These are phyloP conservation scores for Penicillium sp. DNA, from an alignment of 2,329 filamentous ascomycete species.

Conservation along the genomic window DNA sequence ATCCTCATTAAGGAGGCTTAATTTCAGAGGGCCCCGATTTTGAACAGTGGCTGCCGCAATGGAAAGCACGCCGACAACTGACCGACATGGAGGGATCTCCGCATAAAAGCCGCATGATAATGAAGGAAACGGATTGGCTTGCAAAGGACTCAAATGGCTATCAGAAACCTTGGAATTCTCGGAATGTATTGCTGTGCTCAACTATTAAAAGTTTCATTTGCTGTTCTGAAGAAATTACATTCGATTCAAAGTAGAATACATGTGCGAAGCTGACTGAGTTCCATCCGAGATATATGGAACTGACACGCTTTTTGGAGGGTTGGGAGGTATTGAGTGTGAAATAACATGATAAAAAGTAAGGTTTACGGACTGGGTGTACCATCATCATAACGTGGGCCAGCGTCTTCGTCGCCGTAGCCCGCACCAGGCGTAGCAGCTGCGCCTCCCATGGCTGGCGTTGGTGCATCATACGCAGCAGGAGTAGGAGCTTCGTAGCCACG, in stretches of 20 bases:
- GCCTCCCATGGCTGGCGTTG: slow-evolving; percentile 49
- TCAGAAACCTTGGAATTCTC: background rate
- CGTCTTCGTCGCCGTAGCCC: slow-evolving; percentile 40
- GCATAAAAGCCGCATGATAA: too few species aligned
- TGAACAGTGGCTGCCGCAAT: too few species aligned
- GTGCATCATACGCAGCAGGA: slow-evolving; percentile 43
- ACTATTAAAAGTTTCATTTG: slow-evolving; percentile 4
- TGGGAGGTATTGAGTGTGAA: slow-evolving; percentile 11
- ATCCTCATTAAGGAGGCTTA: too few species aligned
- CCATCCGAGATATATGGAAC: slow-evolving; percentile 15
- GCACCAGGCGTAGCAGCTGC: slow-evolving; percentile 41
- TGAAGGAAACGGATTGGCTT: too few species aligned
- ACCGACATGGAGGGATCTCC: too few species aligned
- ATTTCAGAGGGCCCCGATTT: too few species aligned
- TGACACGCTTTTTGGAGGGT: slow-evolving; percentile 13
- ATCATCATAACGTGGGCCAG: slow-evolving; percentile 46
- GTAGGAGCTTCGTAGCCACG: slow-evolving; percentile 27
- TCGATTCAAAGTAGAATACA: slow-evolving; percentile 23
- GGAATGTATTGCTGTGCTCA: background rate
- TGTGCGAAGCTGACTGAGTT: slow-evolving; percentile 18
- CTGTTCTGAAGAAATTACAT: slow-evolving; percentile 19
- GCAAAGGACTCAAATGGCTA: too few species aligned
- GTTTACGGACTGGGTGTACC: slow-evolving; percentile 43
- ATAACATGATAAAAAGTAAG: slow-evolving; percentile 7
- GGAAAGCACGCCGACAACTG: too few species aligned